These are phyloP conservation scores for Sporothrix brunneoviolacea DNA, from an alignment of 2,329 filamentous ascomycete genomes.

Conservation along the genomic window DNA sequence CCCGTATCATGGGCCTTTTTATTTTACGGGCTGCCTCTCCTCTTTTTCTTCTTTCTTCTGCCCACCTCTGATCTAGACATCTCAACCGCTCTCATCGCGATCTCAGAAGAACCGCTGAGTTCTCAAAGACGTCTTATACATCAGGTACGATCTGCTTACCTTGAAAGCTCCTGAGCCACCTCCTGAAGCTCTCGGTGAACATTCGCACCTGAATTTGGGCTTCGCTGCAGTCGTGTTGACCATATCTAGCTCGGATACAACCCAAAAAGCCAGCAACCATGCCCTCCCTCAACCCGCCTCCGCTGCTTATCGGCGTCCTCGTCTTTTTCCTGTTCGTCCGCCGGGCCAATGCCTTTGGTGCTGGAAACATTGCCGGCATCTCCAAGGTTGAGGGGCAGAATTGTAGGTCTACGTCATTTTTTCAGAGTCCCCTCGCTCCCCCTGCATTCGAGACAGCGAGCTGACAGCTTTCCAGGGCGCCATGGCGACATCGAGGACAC, in stretches of 20 bases:
- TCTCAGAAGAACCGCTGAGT: neutral
- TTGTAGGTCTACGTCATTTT: slow-evolving; percentile 43
- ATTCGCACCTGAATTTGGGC: neutral
- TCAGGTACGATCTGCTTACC: too few species aligned
- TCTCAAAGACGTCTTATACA: neutral
- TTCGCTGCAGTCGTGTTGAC: neutral
- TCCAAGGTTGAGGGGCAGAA: slow-evolving; percentile 79
- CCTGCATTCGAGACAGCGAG: too few species aligned
- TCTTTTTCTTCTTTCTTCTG: neutral
- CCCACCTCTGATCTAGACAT: neutral
- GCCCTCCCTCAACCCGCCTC: slow-evolving; percentile 41
- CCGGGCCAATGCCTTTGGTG: slow-evolving; percentile 72
- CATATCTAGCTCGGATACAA: neutral
- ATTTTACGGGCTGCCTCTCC: slow-evolving; percentile 1
- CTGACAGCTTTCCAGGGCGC: slow-evolving; percentile 46
- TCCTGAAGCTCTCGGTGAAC: neutral
- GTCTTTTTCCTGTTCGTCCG: slow-evolving; percentile 61
- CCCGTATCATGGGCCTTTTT: neutral
- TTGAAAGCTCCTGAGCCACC: neutral
- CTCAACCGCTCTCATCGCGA: neutral
- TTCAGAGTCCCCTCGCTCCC: neutral
- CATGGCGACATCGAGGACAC: slow-evolving; percentile 93
- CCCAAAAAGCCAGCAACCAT: slow-evolving; percentile 28
- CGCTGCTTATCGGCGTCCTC: slow-evolving; percentile 48
- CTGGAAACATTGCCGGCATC: slow-evolving; percentile 78